Percentiles rank a stretch among this genome's conserved stretches.
Conservation (phyloP, 139 green algal genomes). For the Micractinium conductrix region DNA sequence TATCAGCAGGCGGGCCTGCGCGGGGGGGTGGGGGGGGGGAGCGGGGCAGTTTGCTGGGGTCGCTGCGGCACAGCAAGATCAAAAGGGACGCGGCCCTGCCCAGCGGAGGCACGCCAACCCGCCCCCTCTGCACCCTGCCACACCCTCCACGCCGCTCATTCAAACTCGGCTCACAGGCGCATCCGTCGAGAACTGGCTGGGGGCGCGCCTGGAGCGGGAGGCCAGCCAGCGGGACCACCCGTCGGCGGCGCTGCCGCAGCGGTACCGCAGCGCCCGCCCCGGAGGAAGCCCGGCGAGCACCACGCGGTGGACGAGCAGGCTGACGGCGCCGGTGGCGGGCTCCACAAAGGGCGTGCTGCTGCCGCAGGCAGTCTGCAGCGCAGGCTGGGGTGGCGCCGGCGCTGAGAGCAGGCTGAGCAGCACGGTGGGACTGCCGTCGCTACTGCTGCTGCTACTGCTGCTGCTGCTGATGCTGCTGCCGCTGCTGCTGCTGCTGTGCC, state of each 20-base stretch:
- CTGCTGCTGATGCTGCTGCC: background rate
- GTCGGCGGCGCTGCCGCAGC: constrained; percentile 26
- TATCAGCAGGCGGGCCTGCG: constrained; percentile 28
- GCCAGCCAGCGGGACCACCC: constrained; percentile 13
- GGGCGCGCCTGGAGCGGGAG: background rate
- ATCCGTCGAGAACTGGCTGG: background rate
- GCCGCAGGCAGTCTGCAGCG: constrained; percentile 13
- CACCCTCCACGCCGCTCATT: background rate
- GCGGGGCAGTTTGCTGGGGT: background rate
- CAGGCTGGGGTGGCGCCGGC: background rate
- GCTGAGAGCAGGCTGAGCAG: background rate
- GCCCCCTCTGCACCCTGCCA: background rate
- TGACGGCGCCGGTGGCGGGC: background rate
- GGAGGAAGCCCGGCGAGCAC: background rate
- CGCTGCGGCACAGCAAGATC: background rate
- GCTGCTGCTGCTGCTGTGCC: background rate
- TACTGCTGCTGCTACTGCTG: background rate
- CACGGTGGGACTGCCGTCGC: background rate
- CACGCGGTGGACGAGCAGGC: background rate
- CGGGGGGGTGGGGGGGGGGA: background rate
- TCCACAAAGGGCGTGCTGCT: constrained; percentile 7
- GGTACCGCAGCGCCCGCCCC: background rate
- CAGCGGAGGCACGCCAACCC: no score
- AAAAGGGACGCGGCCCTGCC: no score
- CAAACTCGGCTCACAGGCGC: background rate